These are phyloP conservation scores for Sphagnum tenellum DNA, from an alignment of 225 moss, liverwort and hornwort genomes.

Conservation along the genomic window DNA sequence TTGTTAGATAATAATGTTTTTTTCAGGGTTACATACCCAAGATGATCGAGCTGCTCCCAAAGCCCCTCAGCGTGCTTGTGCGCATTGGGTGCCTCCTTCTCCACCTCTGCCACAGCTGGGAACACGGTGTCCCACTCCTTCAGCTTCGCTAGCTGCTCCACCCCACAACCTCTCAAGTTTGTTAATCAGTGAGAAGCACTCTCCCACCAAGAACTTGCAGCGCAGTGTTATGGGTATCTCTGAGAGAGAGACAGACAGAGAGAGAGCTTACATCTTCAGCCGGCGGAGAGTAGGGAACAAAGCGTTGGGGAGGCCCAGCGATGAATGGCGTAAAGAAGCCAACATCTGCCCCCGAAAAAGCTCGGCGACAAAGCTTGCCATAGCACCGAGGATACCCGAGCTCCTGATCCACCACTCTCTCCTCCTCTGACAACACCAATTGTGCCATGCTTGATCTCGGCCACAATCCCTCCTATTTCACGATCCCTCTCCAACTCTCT, in stretches of 20 bases:
- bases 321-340: conserved; percentile 40
- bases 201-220: no score
- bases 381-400: conserved; percentile 44
- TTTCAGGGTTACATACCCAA: conserved; percentile 24
- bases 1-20: not conserved
- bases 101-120: conserved; percentile 28
- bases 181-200: no score
- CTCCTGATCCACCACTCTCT: conserved; percentile 36
- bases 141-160: conserved; percentile 29
- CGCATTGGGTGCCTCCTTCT: conserved; percentile 30
- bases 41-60: conserved; percentile 52
- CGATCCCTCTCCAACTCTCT: no score
- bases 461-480: no score
- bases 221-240: no score
- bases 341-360: conserved; percentile 30
- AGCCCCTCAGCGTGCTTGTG: conserved; percentile 34
- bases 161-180: not conserved
- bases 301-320: conserved; percentile 42
- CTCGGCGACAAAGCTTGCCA: conserved; percentile 38
- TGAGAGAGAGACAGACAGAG: no score
- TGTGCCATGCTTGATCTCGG: no score
- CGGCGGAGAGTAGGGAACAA: conserved; percentile 45
- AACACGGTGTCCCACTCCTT: conserved; percentile 46
- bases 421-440: conserved; percentile 35
- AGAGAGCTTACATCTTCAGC: conserved; percentile 33